Conservation (phyloP, 805 yeast species). For the Helenozyma rhizophorensis region DNA sequence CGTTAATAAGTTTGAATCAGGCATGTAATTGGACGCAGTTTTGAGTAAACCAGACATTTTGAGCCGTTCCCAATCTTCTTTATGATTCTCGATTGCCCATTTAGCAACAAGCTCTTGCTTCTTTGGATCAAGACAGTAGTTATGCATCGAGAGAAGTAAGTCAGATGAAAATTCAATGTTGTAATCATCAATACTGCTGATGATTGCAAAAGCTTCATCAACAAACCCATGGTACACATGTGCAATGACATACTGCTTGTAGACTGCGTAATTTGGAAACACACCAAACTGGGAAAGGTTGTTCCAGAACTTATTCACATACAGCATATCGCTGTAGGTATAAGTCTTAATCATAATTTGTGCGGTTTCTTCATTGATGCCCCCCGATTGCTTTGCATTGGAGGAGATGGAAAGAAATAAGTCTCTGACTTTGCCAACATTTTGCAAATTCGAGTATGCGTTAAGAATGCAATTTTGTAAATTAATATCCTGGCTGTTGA, state of each 20-base stretch:
- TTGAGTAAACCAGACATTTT: conserved; percentile 21
- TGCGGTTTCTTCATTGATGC: conserved; percentile 59
- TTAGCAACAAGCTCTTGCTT: conserved; percentile 26
- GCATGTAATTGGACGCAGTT: conserved; percentile 26
- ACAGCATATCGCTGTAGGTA: conserved; percentile 49
- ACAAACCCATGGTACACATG: conserved; percentile 64
- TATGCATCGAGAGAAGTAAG: conserved; percentile 44
- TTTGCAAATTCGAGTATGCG: conserved; percentile 57
- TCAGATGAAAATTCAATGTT: conserved; percentile 42
- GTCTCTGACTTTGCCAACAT: conserved; percentile 52
- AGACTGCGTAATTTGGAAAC: conserved; percentile 48
- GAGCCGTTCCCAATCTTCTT: conserved; percentile 25
- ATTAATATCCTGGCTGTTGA: conserved; percentile 49
- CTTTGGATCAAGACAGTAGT: conserved; percentile 32
- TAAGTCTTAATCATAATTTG: conserved; percentile 63
- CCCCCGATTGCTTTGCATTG: conserved; percentile 42
- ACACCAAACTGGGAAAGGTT: conserved; percentile 51
- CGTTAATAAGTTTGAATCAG: conserved; percentile 25
- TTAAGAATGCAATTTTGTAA: conserved; percentile 60
- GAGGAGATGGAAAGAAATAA: conserved; percentile 56
- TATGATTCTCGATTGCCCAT: conserved; percentile 31
- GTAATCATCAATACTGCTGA: conserved; percentile 44
- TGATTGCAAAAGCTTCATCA: conserved; percentile 50
- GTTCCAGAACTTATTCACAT: conserved; percentile 60
- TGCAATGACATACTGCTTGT: conserved; percentile 61